phyloP scores from a whole-genome alignment of 805 yeast genomes.

The Candida tibetensis region DNA sequence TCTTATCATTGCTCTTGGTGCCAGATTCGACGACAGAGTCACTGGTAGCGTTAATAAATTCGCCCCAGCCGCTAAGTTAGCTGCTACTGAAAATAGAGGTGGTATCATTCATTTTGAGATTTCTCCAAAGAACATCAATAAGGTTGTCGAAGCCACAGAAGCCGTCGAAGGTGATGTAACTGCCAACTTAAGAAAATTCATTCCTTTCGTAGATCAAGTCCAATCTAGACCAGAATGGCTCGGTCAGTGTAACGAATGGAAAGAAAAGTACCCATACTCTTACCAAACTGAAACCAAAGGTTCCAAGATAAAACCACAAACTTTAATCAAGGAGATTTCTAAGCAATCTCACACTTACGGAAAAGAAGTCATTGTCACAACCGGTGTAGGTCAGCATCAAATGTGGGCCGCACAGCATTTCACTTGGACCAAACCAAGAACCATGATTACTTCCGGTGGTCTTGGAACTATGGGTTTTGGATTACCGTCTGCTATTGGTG shows the following conservation, averaged over 20 bases:
- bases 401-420: slow-evolving; percentile 99
- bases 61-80: slow-evolving; percentile 90
- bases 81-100: slow-evolving; percentile 85
- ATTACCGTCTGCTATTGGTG: slow-evolving; percentile 96
- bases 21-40: slow-evolving; percentile 98
- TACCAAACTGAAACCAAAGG: slow-evolving; percentile 81
- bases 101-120: slow-evolving; percentile 97
- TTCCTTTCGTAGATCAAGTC: slow-evolving; percentile 68
- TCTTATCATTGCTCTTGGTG: slow-evolving; percentile 89
- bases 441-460: slow-evolving; percentile 98
- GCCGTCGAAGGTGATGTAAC: slow-evolving; percentile 97
- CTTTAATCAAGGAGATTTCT: slow-evolving; percentile 76
- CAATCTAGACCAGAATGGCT: slow-evolving; percentile 79
- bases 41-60: slow-evolving; percentile 82
- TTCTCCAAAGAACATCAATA: slow-evolving; percentile 94
- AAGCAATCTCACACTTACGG: slow-evolving; percentile 60
- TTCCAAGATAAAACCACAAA: slow-evolving; percentile 86
- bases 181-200: slow-evolving; percentile 64
- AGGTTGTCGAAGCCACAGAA: slow-evolving; percentile 93
- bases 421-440: slow-evolving; percentile 89
- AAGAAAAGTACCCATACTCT: slow-evolving; percentile 77
- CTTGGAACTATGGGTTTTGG: slow-evolving; percentile 99
- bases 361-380: slow-evolving; percentile 83
- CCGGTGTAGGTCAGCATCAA: slow-evolving; percentile 99
- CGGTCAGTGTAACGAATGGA: slow-evolving; percentile 72